Evolutionary conservation across 2,329 filamentous ascomycete species (phyloP).

Genomic region (Monilinia polystroma): DNA sequence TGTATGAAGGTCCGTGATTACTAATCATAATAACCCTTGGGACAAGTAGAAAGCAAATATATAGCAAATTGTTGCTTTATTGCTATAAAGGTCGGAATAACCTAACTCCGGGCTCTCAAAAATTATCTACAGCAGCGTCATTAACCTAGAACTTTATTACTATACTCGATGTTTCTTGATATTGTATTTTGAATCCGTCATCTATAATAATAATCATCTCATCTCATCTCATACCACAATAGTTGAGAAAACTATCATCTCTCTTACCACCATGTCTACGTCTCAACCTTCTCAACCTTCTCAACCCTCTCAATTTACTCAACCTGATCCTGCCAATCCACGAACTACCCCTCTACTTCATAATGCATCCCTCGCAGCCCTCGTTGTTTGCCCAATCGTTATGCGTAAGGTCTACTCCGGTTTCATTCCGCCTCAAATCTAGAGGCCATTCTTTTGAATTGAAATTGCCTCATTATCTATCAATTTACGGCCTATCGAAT

Average conservation of each 20-base stretch:
- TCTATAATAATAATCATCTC: too few species aligned
- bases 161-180: background rate
- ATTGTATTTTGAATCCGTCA: background rate
- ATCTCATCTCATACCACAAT: too few species aligned
- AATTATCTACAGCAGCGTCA: slow-evolving; percentile 16
- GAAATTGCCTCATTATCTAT: too few species aligned
- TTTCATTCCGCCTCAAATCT: background rate
- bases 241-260: too few species aligned
- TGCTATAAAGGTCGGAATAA: background rate
- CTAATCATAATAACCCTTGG: too few species aligned
- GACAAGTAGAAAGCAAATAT: background rate
- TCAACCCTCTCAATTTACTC: slow-evolving; percentile 7
- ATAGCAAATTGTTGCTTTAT: background rate
- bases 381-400: slow-evolving; percentile 54
- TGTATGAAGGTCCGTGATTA: too few species aligned
- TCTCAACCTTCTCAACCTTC: background rate
- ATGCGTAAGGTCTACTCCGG: slow-evolving; percentile 34
- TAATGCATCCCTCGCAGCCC: slow-evolving; percentile 45
- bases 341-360: slow-evolving; percentile 28
- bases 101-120: background rate
- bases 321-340: slow-evolving; percentile 9
- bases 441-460: background rate
- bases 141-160: background rate
- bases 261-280: too few species aligned
- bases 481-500: background rate